Conservation (phyloP, 495 filamentous ascomycete genomes). For the Aspergillus indologenus region DNA sequence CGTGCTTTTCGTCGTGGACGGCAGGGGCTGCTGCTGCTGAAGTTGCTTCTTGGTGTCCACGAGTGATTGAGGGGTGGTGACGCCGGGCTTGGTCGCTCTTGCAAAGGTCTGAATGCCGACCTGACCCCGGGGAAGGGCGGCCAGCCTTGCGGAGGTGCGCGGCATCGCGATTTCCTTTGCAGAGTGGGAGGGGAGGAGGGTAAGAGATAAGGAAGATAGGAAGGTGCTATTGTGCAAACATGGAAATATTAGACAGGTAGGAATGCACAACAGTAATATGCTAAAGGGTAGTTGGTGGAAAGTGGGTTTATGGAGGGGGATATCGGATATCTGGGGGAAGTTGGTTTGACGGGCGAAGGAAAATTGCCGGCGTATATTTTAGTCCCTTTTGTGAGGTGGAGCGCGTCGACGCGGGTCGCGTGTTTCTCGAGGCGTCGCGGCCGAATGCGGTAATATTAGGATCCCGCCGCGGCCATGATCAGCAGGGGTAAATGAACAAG, state of each 20-base stretch:
- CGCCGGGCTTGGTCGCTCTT: constrained; percentile 43
- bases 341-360: neutral
- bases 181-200: neutral
- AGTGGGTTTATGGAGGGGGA: neutral
- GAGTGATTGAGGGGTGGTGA: constrained; percentile 20
- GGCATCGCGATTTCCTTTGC: constrained; percentile 36
- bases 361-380: neutral
- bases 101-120: constrained; percentile 40
- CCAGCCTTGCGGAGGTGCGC: constrained; percentile 28
- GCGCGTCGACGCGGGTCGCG: constrained; percentile 11
- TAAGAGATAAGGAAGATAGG: constrained; percentile 10
- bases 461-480: neutral
- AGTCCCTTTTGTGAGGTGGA: constrained; percentile 3
- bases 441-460: constrained; percentile 10
- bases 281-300: neutral
- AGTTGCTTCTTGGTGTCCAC: constrained; percentile 19
- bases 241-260: constrained; percentile 18
- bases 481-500: neutral
- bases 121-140: constrained; percentile 34
- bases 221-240: constrained; percentile 21
- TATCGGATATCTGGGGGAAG: neutral
- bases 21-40: neutral
- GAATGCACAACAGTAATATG: neutral
- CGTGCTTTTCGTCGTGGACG: neutral
- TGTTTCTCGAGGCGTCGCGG: constrained; percentile 5